These are phyloP conservation scores for Bremia lactucae DNA, from an alignment of 352 stramenopile genomes.

Conservation along the genomic window DNA sequence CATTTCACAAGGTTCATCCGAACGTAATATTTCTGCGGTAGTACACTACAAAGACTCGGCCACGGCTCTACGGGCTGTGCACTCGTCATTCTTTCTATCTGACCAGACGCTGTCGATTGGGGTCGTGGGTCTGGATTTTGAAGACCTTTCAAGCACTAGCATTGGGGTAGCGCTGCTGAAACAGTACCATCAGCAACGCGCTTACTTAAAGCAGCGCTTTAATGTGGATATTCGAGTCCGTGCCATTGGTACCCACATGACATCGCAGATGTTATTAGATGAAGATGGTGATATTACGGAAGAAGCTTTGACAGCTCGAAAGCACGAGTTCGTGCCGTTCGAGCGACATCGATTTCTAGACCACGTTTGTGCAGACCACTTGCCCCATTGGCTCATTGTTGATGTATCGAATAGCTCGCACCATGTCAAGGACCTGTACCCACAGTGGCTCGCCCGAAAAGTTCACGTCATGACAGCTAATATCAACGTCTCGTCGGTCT, in stretches of 20 bases:
- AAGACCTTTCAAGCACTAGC: conserved; percentile 25
- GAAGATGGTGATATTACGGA: conserved; percentile 42
- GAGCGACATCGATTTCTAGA: conserved; percentile 59
- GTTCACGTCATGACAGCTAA: conserved; percentile 92
- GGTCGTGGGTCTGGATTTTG: conserved; percentile 79
- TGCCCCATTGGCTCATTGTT: conserved; percentile 89
- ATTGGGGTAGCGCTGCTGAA: conserved; percentile 84
- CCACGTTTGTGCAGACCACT: conserved; percentile 80
- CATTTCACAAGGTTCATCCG: conserved; percentile 90
- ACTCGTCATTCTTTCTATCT: conserved; percentile 92
- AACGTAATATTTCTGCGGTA: conserved; percentile 93
- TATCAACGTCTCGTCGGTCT: conserved; percentile 76
- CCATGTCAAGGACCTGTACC: conserved; percentile 80
- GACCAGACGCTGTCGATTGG: conserved; percentile 88
- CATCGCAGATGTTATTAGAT: conserved; percentile 56
- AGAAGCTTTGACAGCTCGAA: conserved; percentile 23
- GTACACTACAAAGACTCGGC: conserved; percentile 85
- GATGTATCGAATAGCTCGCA: conserved; percentile 86
- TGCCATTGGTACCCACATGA: conserved; percentile 56
- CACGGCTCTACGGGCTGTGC: conserved; percentile 86
- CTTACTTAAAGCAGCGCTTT: conserved; percentile 72
- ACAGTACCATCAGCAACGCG: conserved; percentile 77
- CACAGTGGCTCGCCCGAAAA: conserved; percentile 81
- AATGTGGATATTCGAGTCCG: conserved; percentile 80
- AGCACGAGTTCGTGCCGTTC: conserved; percentile 32